These are phyloP conservation scores for Tagetes patula DNA, from an alignment of 129 eudicot species.

Conservation along the genomic window DNA sequence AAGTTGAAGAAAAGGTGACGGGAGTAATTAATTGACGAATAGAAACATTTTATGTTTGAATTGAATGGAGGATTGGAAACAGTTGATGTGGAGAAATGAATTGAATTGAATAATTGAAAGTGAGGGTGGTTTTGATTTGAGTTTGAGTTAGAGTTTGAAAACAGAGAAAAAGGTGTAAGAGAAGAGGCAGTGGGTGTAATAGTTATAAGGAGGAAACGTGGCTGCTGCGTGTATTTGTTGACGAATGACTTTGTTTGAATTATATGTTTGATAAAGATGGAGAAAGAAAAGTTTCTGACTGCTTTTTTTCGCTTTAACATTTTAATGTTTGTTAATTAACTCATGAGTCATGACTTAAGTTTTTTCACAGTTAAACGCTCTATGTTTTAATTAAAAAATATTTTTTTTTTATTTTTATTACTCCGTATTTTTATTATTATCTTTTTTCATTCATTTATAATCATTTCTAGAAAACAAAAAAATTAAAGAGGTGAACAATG, in stretches of 20 bases:
- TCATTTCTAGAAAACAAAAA: too few species aligned
- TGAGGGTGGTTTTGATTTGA: constrained; percentile 20
- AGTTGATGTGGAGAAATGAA: not conserved
- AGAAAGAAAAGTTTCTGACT: not conserved
- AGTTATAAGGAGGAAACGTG: constrained; percentile 37
- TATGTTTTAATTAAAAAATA: too few species aligned
- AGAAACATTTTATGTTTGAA: not conserved
- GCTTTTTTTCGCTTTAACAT: not conserved
- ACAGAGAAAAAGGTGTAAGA: constrained; percentile 6
- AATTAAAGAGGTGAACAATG: too few species aligned
- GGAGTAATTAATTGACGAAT: not conserved
- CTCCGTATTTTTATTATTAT: too few species aligned
- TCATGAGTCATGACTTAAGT: not conserved
- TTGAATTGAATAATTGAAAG: not conserved
- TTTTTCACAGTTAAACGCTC: too few species aligned
- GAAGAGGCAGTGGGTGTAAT: constrained; percentile 24
- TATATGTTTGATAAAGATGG: constrained; percentile 25
- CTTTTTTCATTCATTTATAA: too few species aligned
- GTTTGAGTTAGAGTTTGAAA: not conserved
- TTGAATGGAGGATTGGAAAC: not conserved
- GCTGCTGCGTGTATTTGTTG: constrained; percentile 47
- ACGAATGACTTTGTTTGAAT: constrained; percentile 18
- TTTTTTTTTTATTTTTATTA: too few species aligned
- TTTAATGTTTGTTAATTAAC: not conserved
- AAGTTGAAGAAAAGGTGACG: constrained; percentile 30